A percentile compares a stretch with the other conserved stretches of the same genome.
Conservation (phyloP, 2,329 filamentous ascomycete genomes). For the Cyphellophora attinorum region DNA sequence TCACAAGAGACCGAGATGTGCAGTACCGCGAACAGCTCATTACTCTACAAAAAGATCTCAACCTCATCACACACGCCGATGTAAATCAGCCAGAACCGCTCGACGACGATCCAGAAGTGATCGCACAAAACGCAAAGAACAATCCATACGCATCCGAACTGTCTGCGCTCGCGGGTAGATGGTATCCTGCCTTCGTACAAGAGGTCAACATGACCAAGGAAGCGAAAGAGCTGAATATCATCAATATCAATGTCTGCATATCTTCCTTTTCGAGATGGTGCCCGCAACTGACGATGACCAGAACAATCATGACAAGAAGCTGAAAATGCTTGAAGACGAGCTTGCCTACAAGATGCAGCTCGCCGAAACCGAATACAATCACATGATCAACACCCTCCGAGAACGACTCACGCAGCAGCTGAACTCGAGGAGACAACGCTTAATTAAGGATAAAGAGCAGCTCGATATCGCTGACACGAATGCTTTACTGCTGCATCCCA, state of each 20-base stretch:
- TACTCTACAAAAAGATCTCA: conserved; percentile 85
- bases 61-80: conserved; percentile 73
- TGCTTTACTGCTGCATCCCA: conserved; percentile 54
- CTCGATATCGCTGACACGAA: conserved; percentile 58
- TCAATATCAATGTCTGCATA: conserved; percentile 61
- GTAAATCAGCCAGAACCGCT: conserved; percentile 66
- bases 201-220: conserved; percentile 84
- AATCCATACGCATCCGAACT: conserved; percentile 61
- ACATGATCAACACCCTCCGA: conserved; percentile 49
- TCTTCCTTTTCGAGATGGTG: conserved; percentile 4
- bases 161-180: conserved; percentile 58
- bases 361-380: conserved; percentile 53
- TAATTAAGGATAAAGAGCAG: conserved; percentile 58
- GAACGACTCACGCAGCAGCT: conserved; percentile 51
- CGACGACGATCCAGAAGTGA: conserved; percentile 53
- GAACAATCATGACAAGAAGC: conserved; percentile 48
- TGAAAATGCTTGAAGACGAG: conserved; percentile 46
- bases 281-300: conserved; percentile 20
- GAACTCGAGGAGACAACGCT: conserved; percentile 44
- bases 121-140: conserved; percentile 44
- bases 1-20: conserved; percentile 69
- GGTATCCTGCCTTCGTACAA: conserved; percentile 76
- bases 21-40: conserved; percentile 85
- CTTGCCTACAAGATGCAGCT: conserved; percentile 52
- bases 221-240: conserved; percentile 72